phyloP scores from a whole-genome alignment of 768 basidiomycete species.

The Jaapia argillacea region DNA sequence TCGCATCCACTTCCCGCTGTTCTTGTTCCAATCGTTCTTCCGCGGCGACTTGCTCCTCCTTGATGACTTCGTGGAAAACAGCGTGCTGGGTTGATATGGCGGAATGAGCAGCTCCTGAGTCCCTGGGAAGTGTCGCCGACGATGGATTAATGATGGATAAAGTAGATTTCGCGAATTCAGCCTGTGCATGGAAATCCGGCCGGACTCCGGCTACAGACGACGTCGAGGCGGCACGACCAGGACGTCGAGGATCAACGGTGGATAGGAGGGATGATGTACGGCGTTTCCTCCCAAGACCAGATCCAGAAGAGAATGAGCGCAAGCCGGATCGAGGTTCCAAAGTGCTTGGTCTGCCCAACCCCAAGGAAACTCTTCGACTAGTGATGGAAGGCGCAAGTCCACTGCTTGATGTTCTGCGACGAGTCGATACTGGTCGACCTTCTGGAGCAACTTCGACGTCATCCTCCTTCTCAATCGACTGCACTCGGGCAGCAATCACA shows the following conservation, averaged over 20 bases:
- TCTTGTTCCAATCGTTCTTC: slow-evolving; percentile 45
- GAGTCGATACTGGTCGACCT: slow-evolving; percentile 27
- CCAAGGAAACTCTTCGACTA: neutral
- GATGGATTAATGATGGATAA: slow-evolving; percentile 8
- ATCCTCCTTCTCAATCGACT: slow-evolving; percentile 33
- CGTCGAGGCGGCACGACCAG: slow-evolving; percentile 20
- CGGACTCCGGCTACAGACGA: slow-evolving; percentile 24
- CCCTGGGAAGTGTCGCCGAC: slow-evolving; percentile 7
- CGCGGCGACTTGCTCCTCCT: slow-evolving; percentile 54
- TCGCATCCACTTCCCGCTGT: slow-evolving; percentile 33
- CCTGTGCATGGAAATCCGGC: slow-evolving; percentile 36
- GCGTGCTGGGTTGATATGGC: slow-evolving; percentile 49
- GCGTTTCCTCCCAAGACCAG: neutral
- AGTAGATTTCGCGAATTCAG: slow-evolving; percentile 23
- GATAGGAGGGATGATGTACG: slow-evolving; percentile 6
- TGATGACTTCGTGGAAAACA: slow-evolving; percentile 57
- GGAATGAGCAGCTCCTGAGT: no score
- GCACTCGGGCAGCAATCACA: slow-evolving; percentile 37
- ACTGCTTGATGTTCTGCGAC: slow-evolving; percentile 26
- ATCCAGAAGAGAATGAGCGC: slow-evolving; percentile 1
- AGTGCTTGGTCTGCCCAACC: neutral
- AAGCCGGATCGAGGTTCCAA: neutral
- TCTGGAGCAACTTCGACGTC: slow-evolving; percentile 35
- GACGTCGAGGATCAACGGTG: slow-evolving; percentile 9
- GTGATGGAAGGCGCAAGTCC: neutral